Base-by-base conservation (phyloP, 768 basidiomycete genomes). In the Mycena polygramma region DNA sequence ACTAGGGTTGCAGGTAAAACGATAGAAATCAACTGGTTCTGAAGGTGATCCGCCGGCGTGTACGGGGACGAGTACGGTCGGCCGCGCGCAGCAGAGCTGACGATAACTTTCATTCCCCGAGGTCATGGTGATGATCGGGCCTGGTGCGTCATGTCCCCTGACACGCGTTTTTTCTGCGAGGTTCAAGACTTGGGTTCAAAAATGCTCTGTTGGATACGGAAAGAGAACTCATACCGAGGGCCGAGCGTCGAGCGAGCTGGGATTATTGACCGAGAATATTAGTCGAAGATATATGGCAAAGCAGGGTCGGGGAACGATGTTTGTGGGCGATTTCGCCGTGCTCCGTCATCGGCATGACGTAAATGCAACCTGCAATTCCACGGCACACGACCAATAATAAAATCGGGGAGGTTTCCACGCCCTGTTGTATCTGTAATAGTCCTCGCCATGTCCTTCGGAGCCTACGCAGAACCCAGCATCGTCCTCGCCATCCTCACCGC, bases 401-500 rank as follows among this genome's bases (percentile, higher is more conserved):
- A 4, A 14, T 30, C 24, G 15, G 15, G 14, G 17, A 63, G 43
- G 30, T 55, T 63, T 26, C 63, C 41, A 41, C 24, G 22, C 37
- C 13, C 3, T 22, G n/a, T n/a, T 45, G 4, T 30, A 30, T 30
- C 6, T 30, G 30, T n/a, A n/a, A 15, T 49, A 36, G 35, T 20
- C 53, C 53, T 37, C n/a, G 61, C 52, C 63, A 71, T 71, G 70
- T 66, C 70, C 41, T 71, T 71, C 14, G 70, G 70, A 10, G 70
- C 70, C 39, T 72, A 57, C 66, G 65, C 66, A 67, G 72, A 73
- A 35, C 72, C 72, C 2, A 45, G n/a, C 46, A 22, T 73, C 54
- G 72, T 73, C 58, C 43, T 70, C 65, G 10, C 57, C 6, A 73
- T 73, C 49, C 60, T 73, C 35, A 66, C 69, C 24, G 72, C 72